phyloP scores from a whole-genome alignment of 2,329 filamentous ascomycete genomes.

The Chrysosphaeria jannelii region DNA sequence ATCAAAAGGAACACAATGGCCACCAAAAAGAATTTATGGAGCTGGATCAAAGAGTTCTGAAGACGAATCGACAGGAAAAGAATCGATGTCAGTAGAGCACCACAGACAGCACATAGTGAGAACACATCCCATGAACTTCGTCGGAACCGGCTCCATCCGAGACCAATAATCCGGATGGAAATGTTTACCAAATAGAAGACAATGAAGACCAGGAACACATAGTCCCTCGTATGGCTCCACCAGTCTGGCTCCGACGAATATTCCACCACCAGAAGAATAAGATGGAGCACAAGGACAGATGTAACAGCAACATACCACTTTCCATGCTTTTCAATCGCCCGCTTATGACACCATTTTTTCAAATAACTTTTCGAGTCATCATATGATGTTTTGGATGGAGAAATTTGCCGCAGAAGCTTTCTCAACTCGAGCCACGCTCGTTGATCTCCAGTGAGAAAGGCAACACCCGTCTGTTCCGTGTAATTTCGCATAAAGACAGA shows the following conservation, averaged over 20 bases:
- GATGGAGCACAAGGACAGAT: constrained; percentile 46
- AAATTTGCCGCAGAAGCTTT: constrained; percentile 74
- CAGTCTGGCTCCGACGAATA: constrained; percentile 42
- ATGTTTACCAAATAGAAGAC: constrained; percentile 63
- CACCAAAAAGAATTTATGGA: constrained; percentile 87
- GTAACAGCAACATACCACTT: constrained; percentile 74
- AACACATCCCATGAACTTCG: constrained; percentile 91
- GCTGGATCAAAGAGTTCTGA: constrained; percentile 35
- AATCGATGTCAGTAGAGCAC: constrained; percentile 57
- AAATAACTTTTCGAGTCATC: constrained; percentile 45
- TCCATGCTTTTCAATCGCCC: constrained; percentile 79
- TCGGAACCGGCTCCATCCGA: constrained; percentile 77
- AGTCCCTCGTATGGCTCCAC: constrained; percentile 45
- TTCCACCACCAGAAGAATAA: constrained; percentile 59
- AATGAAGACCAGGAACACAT: constrained; percentile 54
- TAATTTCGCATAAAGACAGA: constrained; percentile 99
- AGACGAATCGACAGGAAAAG: constrained; percentile 33
- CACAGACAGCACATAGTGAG: constrained; percentile 48
- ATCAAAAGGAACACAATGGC: constrained; percentile 73
- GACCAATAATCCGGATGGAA: constrained; percentile 51
- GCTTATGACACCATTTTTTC: constrained; percentile 84
- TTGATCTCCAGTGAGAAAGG: constrained; percentile 83
- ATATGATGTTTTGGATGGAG: constrained; percentile 75
- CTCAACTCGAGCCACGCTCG: constrained; percentile 87
- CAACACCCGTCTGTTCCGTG: constrained; percentile 91